Base-by-base conservation (phyloP, 1,284 basidiomycete genomes). In the Moesziomyces sp. region DNA sequence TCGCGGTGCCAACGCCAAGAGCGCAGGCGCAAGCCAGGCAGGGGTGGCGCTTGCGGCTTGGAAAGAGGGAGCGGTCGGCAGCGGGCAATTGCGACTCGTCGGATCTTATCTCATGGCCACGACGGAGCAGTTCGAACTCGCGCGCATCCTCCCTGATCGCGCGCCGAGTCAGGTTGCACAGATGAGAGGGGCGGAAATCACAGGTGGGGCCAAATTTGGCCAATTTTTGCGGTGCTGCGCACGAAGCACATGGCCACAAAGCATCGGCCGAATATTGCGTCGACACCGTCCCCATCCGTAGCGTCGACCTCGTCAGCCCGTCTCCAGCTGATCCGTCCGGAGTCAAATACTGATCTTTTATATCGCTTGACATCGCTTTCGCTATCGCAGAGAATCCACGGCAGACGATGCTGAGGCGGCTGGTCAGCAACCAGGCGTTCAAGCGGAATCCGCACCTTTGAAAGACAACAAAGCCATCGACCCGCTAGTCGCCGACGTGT, bases 401-500 rank as follows among this genome's bases (percentile, higher is more conserved):
- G 30, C 51, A 45, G 52, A 52, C 54, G 61, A 65, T 53, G 68
- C 52, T n/a, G 44, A 46, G 35, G 19, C 23, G 18, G 21, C 47
- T 40, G 11, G 46, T 10, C 43, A 19, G 28, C 46, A 46, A 11
- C 38, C 23, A 6, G 40, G 26, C 19, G 44, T 35, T 19, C 38
- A 7, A n/a, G 2, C 24, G 4, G 44, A 59, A 10, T 16, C 23
- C 13, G 24, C 53, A 46, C 26, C 18, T 11, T 42, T 53, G 1
- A 46, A 26, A 11, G 60, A 63, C 8, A 52, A 26, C 53, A 56
- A 52, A 35, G 46, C 35, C 8, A 49, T 69, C 5, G 67, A 70
- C 42, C 60, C 61, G 14, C 57, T 60, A 21, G 19, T 64, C 10
- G 57, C 57, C 16, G 67, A 70, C 60, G 46, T 57, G 1, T 57